These are phyloP conservation scores for Trypanosoma grayi DNA, from an alignment of 208 protist genomes.

Conservation along the genomic window DNA sequence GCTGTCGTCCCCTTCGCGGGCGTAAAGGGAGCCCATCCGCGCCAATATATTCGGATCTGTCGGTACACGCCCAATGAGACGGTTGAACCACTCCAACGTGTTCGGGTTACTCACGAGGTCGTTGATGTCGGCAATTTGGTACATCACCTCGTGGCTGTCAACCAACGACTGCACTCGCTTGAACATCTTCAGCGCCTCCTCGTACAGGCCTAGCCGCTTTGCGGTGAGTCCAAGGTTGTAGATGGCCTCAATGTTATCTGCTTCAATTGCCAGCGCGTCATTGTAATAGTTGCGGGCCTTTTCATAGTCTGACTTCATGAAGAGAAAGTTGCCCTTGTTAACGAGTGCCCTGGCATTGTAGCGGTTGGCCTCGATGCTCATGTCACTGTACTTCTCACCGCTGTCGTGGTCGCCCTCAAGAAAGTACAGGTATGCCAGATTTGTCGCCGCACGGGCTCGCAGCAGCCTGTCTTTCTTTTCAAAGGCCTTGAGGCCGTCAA, in stretches of 20 bases:
- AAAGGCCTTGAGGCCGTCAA: conserved; percentile 93
- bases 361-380: conserved; percentile 92
- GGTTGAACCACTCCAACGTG: conserved; percentile 81
- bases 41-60: conserved; percentile 94
- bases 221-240: conserved; percentile 96
- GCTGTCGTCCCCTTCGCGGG: conserved; percentile 89
- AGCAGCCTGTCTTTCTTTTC: conserved; percentile 95
- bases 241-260: conserved; percentile 96
- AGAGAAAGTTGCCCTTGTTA: conserved; percentile 96
- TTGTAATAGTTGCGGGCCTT: conserved; percentile 93
- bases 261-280: conserved; percentile 94
- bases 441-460: conserved; percentile 92
- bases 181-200: conserved; percentile 94
- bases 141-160: conserved; percentile 94
- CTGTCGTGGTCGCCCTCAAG: conserved; percentile 96
- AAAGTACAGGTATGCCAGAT: conserved; percentile 98
- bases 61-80: conserved; percentile 87
- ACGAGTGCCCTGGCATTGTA: conserved; percentile 98
- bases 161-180: conserved; percentile 92
- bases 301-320: conserved; percentile 87
- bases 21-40: conserved; percentile 91
- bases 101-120: conserved; percentile 72
- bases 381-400: conserved; percentile 95
- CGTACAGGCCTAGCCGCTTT: conserved; percentile 89
- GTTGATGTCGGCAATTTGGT: conserved; percentile 94